Base-by-base conservation (phyloP, 192 early-diverging fungal species). In the Glomus cerebriforme region DNA sequence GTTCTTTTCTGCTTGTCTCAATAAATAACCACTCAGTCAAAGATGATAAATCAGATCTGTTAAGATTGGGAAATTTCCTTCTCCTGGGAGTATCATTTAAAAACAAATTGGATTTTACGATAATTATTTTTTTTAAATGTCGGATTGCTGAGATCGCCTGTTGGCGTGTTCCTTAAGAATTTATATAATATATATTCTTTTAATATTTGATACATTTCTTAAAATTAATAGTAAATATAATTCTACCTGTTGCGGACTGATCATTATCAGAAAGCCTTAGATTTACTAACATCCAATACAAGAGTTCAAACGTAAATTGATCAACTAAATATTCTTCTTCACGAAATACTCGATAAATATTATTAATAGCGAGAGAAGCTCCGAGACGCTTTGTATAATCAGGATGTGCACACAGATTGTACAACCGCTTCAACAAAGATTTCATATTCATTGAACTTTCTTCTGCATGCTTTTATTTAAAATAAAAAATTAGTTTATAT, bases 261-360 rank as follows among this genome's bases (percentile, higher is more conserved):
- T 94, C 94, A 13, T 67, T 73, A 69, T 92, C 88, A 4, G 91
- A 85, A 22, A 93, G 58, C 72, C 83, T 81, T 77, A 95, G 81
- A 76, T 86, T 88, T 60, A 88, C 86, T 35, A 94, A 75, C 27
- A 94, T 83, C 80, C 91, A 82, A 79, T 91, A 92, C 7, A 94
- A 68, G 2, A 94, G 77, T 75, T 94, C 92, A 75, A 95, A 82
- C 0, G 90, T 85, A 73, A 90, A 94, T 24, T 91, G 86, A 67
- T 92, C 85, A 29, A 95, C 85, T 10, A 94, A 72, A 8, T 86
- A 37, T 2, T 80, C 81, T 71, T 94, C 90, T 79, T 93, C 94
- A 26, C 92, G 86, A 68, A 91, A 91, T 19, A 87, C 59, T 26
- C 87, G 83, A 76, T 95, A 95, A 32, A 95, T 91, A 10, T 87